Evolutionary conservation across 148 eudicot genomes (phyloP), one percentile per base, ranked within the genome.

Genomic region (Hydrangea macrophylla): DNA sequence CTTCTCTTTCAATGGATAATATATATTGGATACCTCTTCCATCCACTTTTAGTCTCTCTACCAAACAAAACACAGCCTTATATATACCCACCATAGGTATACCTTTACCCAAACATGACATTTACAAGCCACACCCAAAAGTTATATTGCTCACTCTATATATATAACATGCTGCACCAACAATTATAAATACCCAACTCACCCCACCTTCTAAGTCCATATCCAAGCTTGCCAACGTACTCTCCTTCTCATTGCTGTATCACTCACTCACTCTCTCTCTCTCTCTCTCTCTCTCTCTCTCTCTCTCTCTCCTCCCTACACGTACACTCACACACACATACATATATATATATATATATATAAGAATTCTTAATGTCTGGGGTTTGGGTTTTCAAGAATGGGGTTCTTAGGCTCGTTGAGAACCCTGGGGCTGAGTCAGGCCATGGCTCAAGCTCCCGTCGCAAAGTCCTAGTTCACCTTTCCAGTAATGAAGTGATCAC

Each of bases 381-480:
- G 10, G 83, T 79, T 39, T 78, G 81, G 81, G 66, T 73, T 2
- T 78, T 78, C 74, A 73, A 69, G 67, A 64, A 60, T 18, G 81
- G 81, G 1, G 83, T 73, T 31, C 31, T 77, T 22, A 59, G 64
- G 23, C 60, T 68, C n/a, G 65, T 88, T 39, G 92, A 88, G 58
- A 88, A 83, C 69, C 86, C 87, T 2, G 84, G 79, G 3, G 82
- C 77, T 2, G 91, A 78, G 64, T 75, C 72, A 12, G 44, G 24
- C 77, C 70, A 11, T 39, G 54, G 55, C 12, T 15, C 27, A 22
- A 9, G 13, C 55, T 2, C 62, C 11, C 60, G 70, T 24, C 53
- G 60, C 55, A 80, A 73, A 60, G 74, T 61, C 26, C 53, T 80
- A 51, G 78, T 76, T 27, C 75, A 80, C 54, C 30, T 76, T 40